Base-by-base conservation (phyloP, 495 filamentous ascomycete genomes). In the Neurospora sp. region DNA sequence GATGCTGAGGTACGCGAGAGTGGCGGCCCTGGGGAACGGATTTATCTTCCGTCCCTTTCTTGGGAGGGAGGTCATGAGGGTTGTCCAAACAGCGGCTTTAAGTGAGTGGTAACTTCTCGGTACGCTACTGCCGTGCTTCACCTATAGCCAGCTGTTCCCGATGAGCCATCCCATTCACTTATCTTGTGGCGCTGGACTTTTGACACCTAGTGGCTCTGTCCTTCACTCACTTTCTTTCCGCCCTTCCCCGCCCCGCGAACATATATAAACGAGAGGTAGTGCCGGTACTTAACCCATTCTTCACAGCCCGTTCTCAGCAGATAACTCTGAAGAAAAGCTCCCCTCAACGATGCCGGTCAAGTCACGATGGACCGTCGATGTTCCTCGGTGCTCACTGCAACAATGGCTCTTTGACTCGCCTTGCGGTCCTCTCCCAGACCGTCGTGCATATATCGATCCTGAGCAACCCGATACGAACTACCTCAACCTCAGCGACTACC, bases 391-490 rank as follows among this genome's bases (percentile, higher is more conserved):
- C 75, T 82, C 83, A 7, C 74, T 84, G 2, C 82, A 81, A 73
- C 78, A 79, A 76, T 84, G 77, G 76, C 76, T 84, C 40, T 84
- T 84, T 69, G 80, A 76, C 27, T 76, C 79, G 0, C 71, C 71
- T 1, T 73, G 44, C 48, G 81, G 73, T 6, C 75, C 78, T 16
- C 76, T 86, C 40, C 74, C 78, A 3, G 79, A 84, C 12, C 76
- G 71, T 27, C 72, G 79, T 70, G 77, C 79, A 70, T 85, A 86
- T 68, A 79, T 87, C 72, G 87, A 88, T 77, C 84, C 90, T 16
- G 90, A 92, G 73, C 84, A 85, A 10, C 83, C 86, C 16, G 81
- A 84, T 12, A 82, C 76, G 27, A 82, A 83, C 70, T 79, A 78
- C 72, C 70, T 86, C 70, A 83, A 79, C 8, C 75, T 80, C 53